These are phyloP conservation scores for Melampsora americana DNA, from an alignment of 1,284 basidiomycete species.

Conservation along the genomic window DNA sequence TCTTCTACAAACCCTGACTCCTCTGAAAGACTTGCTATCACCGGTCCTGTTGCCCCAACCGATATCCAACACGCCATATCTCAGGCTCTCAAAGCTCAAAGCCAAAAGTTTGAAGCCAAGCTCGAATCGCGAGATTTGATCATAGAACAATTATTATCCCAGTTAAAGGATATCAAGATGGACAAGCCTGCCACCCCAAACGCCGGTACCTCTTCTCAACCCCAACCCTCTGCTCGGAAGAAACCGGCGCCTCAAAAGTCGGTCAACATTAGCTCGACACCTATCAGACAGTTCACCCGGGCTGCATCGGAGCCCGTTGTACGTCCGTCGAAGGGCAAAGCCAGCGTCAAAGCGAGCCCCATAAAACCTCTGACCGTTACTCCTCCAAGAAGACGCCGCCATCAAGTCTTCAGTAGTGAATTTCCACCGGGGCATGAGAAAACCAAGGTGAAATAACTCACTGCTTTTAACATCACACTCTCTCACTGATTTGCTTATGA, in stretches of 20 bases:
- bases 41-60: too few species aligned
- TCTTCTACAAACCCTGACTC: too few species aligned
- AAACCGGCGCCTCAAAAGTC: neutral
- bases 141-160: neutral
- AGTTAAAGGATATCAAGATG: neutral
- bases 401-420: neutral
- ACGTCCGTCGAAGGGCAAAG: neutral
- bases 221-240: constrained; percentile 1
- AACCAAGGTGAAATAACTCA: neutral
- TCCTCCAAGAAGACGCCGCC: neutral
- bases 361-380: neutral
- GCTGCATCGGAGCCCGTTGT: neutral
- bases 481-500: too few species aligned
- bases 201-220: neutral
- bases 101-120: too few species aligned
- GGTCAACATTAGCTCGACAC: neutral
- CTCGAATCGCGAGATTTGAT: too few species aligned
- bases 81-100: too few species aligned
- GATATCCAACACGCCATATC: too few species aligned
- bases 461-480: neutral
- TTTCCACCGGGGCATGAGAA: neutral
- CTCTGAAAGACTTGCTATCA: too few species aligned
- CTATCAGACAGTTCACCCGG: neutral
- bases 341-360: neutral
- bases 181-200: neutral